These are phyloP conservation scores for Neoarthrinium moseri DNA, from an alignment of 2,329 filamentous ascomycete species.

Conservation along the genomic window DNA sequence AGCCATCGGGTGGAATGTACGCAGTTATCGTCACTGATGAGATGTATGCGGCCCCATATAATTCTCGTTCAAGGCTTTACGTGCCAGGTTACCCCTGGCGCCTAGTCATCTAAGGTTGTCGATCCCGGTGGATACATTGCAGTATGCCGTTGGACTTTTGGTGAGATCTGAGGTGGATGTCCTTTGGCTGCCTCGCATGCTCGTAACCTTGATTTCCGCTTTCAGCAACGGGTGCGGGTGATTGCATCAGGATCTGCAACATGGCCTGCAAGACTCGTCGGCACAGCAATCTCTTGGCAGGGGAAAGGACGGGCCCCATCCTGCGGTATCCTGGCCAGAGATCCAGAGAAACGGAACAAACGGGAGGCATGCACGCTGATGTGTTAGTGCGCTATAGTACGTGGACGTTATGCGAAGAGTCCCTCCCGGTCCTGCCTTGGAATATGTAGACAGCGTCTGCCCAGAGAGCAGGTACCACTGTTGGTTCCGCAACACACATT, in stretches of 20 bases:
- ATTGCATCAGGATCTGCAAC: slow-evolving; percentile 24
- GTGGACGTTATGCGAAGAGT: not conserved
- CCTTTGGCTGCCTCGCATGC: slow-evolving; percentile 1
- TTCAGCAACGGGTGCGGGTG: slow-evolving; percentile 19
- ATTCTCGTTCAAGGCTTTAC: no score
- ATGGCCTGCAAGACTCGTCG: slow-evolving; percentile 15
- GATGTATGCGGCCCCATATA: no score
- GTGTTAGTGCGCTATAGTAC: not conserved
- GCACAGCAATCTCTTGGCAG: slow-evolving; percentile 19
- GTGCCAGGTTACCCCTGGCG: slow-evolving; percentile 2
- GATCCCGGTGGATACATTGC: slow-evolving; percentile 8
- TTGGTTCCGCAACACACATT: no score
- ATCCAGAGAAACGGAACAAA: not conserved
- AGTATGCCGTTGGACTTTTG: not conserved
- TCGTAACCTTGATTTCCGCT: slow-evolving; percentile 12
- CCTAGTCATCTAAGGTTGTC: slow-evolving; percentile 6
- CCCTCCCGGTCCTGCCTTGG: not conserved
- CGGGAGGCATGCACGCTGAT: not conserved
- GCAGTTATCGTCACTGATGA: no score
- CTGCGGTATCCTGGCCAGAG: slow-evolving; percentile 1
- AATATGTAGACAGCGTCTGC: slow-evolving; percentile 5
- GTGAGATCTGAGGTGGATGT: slow-evolving; percentile 4
- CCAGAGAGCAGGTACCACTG: no score
- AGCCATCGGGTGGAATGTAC: no score
- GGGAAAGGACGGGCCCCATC: slow-evolving; percentile 11